Base-by-base conservation (phyloP, 106 monocot genomes). In the Acorus calamus region DNA sequence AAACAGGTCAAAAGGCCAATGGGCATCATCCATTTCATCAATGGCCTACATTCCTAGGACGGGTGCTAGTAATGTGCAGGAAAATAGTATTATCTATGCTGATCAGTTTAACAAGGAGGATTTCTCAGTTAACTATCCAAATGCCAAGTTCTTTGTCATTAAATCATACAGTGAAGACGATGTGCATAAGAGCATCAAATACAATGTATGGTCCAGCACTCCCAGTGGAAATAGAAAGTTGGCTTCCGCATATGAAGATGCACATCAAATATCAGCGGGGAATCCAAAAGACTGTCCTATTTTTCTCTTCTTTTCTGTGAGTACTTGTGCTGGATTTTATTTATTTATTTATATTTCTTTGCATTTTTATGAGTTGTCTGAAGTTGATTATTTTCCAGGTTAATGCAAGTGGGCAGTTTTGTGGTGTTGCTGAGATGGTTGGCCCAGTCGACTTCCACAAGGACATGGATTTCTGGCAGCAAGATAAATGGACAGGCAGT, bases 401-500 rank as follows among this genome's bases (percentile, higher is more conserved):
- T 50, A 93, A 93, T 79, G 86, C 89, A 52, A 93, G 93, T 61
- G 93, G 93, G 6, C 88, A 88, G 49, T 93, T 93, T 60, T 88
- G 88, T 78, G 93, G 93, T 46, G 80, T 83, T 50, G 83, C 86
- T 51, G 89, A 93, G 74, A 86, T 86, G 93, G 66, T 70, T 55
- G 93, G 89, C 4, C 76, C 76, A 53, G 93, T 93, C 60, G 86
- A 93, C 64, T 89, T 93, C 47, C 52, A 74, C 13, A 83, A 81
- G 62, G 83, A 89, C 74, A 86, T 93, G 93, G 83, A 89, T 46
- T 86, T 93, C 67, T 93, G 93, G 93, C 93, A 89, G 74, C 89
- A 89, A 62, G 86, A 93, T 68, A 93, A 93, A 77, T 93, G 89
- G 93, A 78, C 65, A 14, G 93, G 89, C 5, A 86, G 89, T 47